These are phyloP conservation scores for Irpex sp. DNA, from an alignment of 1,284 basidiomycete species.

Conservation along the genomic window DNA sequence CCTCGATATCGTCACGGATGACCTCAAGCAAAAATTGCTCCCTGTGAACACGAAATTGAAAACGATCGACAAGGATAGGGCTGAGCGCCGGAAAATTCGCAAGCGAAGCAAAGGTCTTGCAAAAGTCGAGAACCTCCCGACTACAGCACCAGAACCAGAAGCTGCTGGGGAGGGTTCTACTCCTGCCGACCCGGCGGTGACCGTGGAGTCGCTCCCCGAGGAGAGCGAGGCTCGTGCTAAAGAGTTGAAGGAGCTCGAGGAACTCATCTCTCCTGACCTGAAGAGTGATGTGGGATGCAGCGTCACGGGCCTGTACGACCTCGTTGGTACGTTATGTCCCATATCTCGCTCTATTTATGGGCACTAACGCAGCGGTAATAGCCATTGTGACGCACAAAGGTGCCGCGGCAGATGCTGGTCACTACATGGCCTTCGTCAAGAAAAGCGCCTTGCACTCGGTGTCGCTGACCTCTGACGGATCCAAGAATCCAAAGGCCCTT, in stretches of 20 bases:
- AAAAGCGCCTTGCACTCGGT: constrained; percentile 56
- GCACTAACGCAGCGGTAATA: constrained; percentile 25
- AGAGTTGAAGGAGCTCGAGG: constrained; percentile 64
- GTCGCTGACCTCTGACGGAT: constrained; percentile 2
- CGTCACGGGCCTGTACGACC: constrained; percentile 77
- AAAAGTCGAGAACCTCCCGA: constrained; percentile 17
- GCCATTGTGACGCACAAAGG: constrained; percentile 98
- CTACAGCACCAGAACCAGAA: constrained; percentile 20
- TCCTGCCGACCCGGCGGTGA: constrained; percentile 22
- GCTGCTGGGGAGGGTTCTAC: constrained; percentile 22
- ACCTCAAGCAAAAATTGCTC: constrained; percentile 67
- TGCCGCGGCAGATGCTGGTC: constrained; percentile 88
- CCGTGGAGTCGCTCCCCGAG: constrained; percentile 44
- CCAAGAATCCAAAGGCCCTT: constrained; percentile 16
- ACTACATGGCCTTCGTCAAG: constrained; percentile 90
- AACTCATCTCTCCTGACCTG: constrained; percentile 60
- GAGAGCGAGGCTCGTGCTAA: constrained; percentile 56
- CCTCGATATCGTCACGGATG: constrained; percentile 78
- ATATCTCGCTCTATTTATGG: neutral
- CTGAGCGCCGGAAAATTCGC: constrained; percentile 81
- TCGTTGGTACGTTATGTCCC: constrained; percentile 58
- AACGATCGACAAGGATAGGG: constrained; percentile 80
- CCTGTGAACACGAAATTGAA: constrained; percentile 74
- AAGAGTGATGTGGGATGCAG: constrained; percentile 72
- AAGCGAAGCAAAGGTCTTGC: constrained; percentile 59